Percentiles rank a stretch among this genome's conserved stretches.
phyloP scores from a whole-genome alignment of 1,284 basidiomycete genomes.

The Moniliophthora roreri region DNA sequence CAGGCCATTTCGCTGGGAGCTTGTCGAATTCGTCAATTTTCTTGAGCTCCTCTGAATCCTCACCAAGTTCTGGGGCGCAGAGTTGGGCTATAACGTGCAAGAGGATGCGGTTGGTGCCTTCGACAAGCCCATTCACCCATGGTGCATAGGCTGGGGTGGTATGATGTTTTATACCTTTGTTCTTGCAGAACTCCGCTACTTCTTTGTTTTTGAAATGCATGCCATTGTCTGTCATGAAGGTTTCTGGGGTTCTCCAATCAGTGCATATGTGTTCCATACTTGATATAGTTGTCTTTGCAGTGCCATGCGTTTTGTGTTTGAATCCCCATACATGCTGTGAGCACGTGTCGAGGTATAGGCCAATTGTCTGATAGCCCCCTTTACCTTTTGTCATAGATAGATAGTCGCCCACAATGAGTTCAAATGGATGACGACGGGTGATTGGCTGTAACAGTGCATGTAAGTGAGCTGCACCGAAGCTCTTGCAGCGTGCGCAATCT shows the following conservation, averaged over 20 bases:
- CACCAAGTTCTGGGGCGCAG: slow-evolving; percentile 27
- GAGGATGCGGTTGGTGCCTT: slow-evolving; percentile 32
- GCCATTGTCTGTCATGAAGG: slow-evolving; percentile 37
- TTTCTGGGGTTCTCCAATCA: slow-evolving; percentile 23
- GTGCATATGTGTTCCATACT: slow-evolving; percentile 23
- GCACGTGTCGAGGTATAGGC: slow-evolving; percentile 26
- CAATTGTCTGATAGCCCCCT: slow-evolving; percentile 28
- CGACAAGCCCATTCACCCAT: slow-evolving; percentile 37
- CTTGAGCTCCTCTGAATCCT: slow-evolving; percentile 5
- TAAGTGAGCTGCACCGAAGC: slow-evolving; percentile 24
- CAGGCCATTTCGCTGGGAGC: slow-evolving; percentile 11
- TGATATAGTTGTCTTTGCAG: slow-evolving; percentile 24
- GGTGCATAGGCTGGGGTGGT: slow-evolving; percentile 35
- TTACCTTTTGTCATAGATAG: slow-evolving; percentile 31
- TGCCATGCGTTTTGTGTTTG: slow-evolving; percentile 24
- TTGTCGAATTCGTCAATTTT: too few species aligned
- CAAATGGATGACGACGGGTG: slow-evolving; percentile 31
- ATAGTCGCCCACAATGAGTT: slow-evolving; percentile 33
- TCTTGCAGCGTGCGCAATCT: slow-evolving; percentile 28
- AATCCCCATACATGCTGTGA: slow-evolving; percentile 27
- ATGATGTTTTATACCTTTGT: slow-evolving; percentile 19
- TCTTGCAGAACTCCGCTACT: slow-evolving; percentile 27
- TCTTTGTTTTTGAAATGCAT: slow-evolving; percentile 35
- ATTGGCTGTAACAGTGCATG: slow-evolving; percentile 35
- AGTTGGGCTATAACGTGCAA: slow-evolving; percentile 25